Percentiles rank a stretch among this genome's conserved stretches.
Conservation (phyloP, 768 basidiomycete genomes). For the Rhizopogon vulgaris region DNA sequence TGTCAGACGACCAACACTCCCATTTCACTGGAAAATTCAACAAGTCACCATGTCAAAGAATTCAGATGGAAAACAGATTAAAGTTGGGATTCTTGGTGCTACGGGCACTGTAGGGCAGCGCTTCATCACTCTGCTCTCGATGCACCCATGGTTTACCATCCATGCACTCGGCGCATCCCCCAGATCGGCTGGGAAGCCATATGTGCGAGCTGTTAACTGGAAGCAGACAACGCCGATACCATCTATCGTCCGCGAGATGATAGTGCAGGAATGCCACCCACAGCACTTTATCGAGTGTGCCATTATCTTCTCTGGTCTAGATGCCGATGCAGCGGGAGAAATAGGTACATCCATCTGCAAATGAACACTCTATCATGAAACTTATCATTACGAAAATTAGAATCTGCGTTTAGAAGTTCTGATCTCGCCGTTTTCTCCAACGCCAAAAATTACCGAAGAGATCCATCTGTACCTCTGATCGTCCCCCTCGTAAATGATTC, state of each 20-base stretch:
- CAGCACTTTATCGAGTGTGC: conserved; percentile 74
- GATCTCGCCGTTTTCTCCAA: conserved; percentile 95
- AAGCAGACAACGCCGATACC: conserved; percentile 84
- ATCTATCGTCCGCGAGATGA: conserved; percentile 38
- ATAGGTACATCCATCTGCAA: conserved; percentile 53
- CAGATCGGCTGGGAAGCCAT: conserved; percentile 80
- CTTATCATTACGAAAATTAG: conserved; percentile 34
- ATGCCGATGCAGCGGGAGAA: conserved; percentile 90
- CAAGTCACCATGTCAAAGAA: conserved; percentile 13
- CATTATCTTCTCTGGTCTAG: conserved; percentile 93
- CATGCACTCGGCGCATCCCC: conserved; percentile 85
- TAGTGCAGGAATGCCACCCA: conserved; percentile 73
- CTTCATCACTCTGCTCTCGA: conserved; percentile 82
- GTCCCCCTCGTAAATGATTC: conserved; percentile 92
- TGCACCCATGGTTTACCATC: conserved; percentile 87
- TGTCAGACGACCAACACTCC: background rate
- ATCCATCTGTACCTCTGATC: conserved; percentile 89
- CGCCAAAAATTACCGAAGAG: conserved; percentile 92
- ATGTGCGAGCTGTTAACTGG: conserved; percentile 73
- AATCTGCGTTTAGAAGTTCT: conserved; percentile 78
- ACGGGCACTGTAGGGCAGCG: conserved; percentile 96
- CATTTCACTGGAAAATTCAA: background rate
- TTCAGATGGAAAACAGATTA: conserved; percentile 21
- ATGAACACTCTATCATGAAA: background rate
- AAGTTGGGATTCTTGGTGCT: conserved; percentile 79